Conservation (phyloP, 2,329 filamentous ascomycete genomes). For the Curvularia hawaiiensis region DNA sequence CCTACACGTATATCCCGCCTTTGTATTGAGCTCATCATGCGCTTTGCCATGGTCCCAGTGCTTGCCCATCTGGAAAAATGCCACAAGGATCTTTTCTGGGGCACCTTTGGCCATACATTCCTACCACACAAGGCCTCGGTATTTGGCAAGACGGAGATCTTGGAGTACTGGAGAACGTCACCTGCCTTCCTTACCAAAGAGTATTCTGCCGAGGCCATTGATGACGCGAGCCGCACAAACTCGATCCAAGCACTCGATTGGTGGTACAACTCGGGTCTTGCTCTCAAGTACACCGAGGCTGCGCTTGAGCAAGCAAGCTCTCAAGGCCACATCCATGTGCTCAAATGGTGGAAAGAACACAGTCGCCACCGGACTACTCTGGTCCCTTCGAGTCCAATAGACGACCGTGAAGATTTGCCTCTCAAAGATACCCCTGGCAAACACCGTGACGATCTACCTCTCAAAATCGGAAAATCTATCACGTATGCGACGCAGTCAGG, state of each 20-base stretch:
- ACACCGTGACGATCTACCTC: slow-evolving; percentile 50
- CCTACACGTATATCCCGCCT: slow-evolving; percentile 78
- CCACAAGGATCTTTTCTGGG: slow-evolving; percentile 78
- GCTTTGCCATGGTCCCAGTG: slow-evolving; percentile 82
- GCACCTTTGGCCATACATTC: slow-evolving; percentile 79
- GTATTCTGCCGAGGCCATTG: slow-evolving; percentile 83
- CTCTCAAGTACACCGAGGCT: slow-evolving; percentile 82
- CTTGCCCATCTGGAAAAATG: slow-evolving; percentile 73
- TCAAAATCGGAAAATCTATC: slow-evolving; percentile 85
- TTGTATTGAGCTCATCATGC: slow-evolving; percentile 87
- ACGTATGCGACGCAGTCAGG: slow-evolving; percentile 84
- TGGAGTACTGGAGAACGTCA: slow-evolving; percentile 90
- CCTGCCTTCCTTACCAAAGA: slow-evolving; percentile 83
- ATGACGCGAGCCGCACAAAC: slow-evolving; percentile 84
- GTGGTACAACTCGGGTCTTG: slow-evolving; percentile 84
- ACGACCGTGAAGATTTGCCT: slow-evolving; percentile 48
- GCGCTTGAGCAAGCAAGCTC: slow-evolving; percentile 87
- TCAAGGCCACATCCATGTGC: slow-evolving; percentile 80
- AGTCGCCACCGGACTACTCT: slow-evolving; percentile 52
- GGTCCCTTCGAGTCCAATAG: slow-evolving; percentile 16
- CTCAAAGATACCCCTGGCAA: slow-evolving; percentile 54
- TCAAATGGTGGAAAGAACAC: slow-evolving; percentile 91
- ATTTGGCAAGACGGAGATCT: slow-evolving; percentile 80
- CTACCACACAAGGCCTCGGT: slow-evolving; percentile 89
- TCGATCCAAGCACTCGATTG: slow-evolving; percentile 86